Conservation (phyloP, 805 yeast genomes). For the Candida tallmaniae region DNA sequence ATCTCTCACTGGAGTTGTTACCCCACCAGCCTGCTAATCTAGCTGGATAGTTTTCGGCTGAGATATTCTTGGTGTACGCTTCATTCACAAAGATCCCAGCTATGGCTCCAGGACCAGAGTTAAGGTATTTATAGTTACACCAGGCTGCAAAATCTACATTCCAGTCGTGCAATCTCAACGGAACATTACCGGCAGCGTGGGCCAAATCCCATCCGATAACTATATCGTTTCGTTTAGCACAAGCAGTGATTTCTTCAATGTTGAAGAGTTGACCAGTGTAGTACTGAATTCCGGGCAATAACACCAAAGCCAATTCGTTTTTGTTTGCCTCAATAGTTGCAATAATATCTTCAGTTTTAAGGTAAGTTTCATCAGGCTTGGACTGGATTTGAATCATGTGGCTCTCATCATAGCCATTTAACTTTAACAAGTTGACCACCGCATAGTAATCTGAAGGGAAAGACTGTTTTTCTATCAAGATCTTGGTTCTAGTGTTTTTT, state of each 20-base stretch:
- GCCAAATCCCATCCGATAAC: constrained; percentile 93
- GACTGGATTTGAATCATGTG: constrained; percentile 65
- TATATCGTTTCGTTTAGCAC: constrained; percentile 49
- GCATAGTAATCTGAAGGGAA: constrained; percentile 94
- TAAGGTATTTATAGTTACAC: constrained; percentile 90
- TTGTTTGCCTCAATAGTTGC: constrained; percentile 49
- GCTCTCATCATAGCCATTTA: constrained; percentile 51
- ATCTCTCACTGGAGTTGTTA: constrained; percentile 63
- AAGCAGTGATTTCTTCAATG: constrained; percentile 61
- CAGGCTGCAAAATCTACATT: constrained; percentile 89
- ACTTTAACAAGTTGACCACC: constrained; percentile 62
- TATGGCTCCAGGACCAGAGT: constrained; percentile 91
- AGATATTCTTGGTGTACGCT: constrained; percentile 30
- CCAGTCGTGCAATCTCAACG: constrained; percentile 78
- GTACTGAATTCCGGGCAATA: constrained; percentile 86
- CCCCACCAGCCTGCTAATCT: constrained; percentile 99
- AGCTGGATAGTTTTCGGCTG: constrained; percentile 41
- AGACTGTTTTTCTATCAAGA: constrained; percentile 79
- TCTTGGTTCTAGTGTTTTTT: constrained; percentile 51
- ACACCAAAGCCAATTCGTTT: constrained; percentile 63
- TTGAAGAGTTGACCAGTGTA: constrained; percentile 89
- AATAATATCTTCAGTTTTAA: constrained; percentile 63
- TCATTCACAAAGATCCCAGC: constrained; percentile 82
- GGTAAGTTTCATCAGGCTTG: constrained; percentile 48
- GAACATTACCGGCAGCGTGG: constrained; percentile 89